phyloP scores from a whole-genome alignment of 2,329 filamentous ascomycete species.

The Pseudocercospora cruenta region DNA sequence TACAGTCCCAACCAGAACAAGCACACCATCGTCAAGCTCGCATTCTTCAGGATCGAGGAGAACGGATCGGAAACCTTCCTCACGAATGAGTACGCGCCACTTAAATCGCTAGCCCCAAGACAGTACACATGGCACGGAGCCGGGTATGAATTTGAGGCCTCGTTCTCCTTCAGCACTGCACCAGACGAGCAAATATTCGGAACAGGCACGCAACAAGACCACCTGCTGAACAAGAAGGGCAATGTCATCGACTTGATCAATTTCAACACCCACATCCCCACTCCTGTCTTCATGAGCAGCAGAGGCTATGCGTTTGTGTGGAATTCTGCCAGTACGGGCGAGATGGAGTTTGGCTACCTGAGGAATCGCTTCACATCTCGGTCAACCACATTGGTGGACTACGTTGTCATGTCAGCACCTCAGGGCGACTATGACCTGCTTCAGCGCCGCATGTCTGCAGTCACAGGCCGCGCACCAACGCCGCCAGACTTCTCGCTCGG shows the following conservation, averaged over 20 bases:
- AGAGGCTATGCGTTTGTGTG: slow-evolving; percentile 39
- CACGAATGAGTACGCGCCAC: slow-evolving; percentile 41
- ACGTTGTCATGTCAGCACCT: slow-evolving; percentile 35
- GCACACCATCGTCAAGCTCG: slow-evolving; percentile 39
- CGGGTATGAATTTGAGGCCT: slow-evolving; percentile 42
- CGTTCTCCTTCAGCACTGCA: slow-evolving; percentile 43
- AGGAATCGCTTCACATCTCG: slow-evolving; percentile 35
- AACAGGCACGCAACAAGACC: slow-evolving; percentile 37
- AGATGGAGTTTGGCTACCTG: slow-evolving; percentile 37
- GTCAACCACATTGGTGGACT: slow-evolving; percentile 39
- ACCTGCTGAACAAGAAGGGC: slow-evolving; percentile 40
- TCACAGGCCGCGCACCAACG: slow-evolving; percentile 36
- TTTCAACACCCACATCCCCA: slow-evolving; percentile 40
- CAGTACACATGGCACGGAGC: slow-evolving; percentile 43
- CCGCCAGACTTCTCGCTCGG: slow-evolving; percentile 39
- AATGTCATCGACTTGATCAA: slow-evolving; percentile 38
- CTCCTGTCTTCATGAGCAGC: slow-evolving; percentile 37
- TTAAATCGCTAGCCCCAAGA: slow-evolving; percentile 42
- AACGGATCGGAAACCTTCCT: slow-evolving; percentile 43
- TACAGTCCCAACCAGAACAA: slow-evolving; percentile 37
- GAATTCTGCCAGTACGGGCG: slow-evolving; percentile 37
- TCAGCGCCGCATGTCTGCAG: slow-evolving; percentile 33
- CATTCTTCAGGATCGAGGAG: slow-evolving; percentile 42
- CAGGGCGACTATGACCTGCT: slow-evolving; percentile 38
- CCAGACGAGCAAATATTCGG: slow-evolving; percentile 41